These are phyloP conservation scores for Guadua angustifolia DNA, from an alignment of 176 grass and related monocot species.

Conservation along the genomic window DNA sequence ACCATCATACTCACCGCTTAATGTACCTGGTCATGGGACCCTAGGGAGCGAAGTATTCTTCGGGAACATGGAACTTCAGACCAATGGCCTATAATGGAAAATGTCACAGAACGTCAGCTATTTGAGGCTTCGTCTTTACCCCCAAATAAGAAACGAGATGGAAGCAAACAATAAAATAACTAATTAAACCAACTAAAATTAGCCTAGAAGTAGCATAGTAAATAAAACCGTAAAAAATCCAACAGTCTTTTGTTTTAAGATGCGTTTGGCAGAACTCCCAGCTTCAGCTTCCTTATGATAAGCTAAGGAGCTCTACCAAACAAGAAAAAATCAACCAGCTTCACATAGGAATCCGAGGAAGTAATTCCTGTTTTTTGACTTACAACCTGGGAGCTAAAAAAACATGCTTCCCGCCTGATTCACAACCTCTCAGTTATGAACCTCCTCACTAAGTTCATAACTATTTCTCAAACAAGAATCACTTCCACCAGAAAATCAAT, in stretches of 20 bases:
- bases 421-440: too few relatives aligned
- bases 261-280: too few relatives aligned
- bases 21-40: not conserved
- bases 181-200: slow-evolving; percentile 5
- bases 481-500: too few relatives aligned
- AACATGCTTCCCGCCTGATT: too few relatives aligned
- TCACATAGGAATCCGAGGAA: too few relatives aligned
- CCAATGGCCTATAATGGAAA: slow-evolving; percentile 63
- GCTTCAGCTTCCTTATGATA: too few relatives aligned
- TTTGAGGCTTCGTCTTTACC: not conserved
- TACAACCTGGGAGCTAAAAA: too few relatives aligned
- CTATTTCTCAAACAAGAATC: too few relatives aligned
- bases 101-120: slow-evolving; percentile 17
- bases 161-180: slow-evolving; percentile 14
- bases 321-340: too few relatives aligned
- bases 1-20: slow-evolving; percentile 22
- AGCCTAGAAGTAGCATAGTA: not conserved
- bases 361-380: too few relatives aligned
- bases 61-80: slow-evolving; percentile 74
- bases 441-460: too few relatives aligned
- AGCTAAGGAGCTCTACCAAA: too few relatives aligned
- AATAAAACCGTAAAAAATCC: not conserved
- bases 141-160: not conserved
- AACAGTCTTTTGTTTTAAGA: not conserved
- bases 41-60: slow-evolving; percentile 64